Conservation (phyloP, 2,329 filamentous ascomycete genomes). For the Sclerotinia glacialis region DNA sequence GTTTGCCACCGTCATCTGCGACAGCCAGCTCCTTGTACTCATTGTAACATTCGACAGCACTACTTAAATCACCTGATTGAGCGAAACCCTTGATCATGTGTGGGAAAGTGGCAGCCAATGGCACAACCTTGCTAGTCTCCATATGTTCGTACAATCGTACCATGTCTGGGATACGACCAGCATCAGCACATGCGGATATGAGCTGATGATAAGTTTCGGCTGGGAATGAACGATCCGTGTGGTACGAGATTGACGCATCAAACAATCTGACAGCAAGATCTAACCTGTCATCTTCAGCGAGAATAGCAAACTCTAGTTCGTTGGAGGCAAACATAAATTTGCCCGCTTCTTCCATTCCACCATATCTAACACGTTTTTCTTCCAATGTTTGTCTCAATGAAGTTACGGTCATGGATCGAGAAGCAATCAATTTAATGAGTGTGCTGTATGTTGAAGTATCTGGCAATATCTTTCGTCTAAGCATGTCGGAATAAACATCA, state of each 20-base stretch:
- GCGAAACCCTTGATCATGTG: slow-evolving; percentile 95
- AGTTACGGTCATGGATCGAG: slow-evolving; percentile 75
- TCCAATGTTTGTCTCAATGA: slow-evolving; percentile 71
- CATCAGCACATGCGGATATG: slow-evolving; percentile 81
- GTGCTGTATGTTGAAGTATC: slow-evolving; percentile 86
- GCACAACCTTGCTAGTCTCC: slow-evolving; percentile 71
- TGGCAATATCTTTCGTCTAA: slow-evolving; percentile 76
- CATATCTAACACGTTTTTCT: slow-evolving; percentile 78
- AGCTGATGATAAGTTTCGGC: slow-evolving; percentile 81
- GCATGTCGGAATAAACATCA: slow-evolving; percentile 96
- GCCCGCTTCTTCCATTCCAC: slow-evolving; percentile 77
- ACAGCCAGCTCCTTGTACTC: slow-evolving; percentile 91
- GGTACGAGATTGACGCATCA: slow-evolving; percentile 64
- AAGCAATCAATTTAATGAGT: slow-evolving; percentile 77
- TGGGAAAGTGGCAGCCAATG: slow-evolving; percentile 79
- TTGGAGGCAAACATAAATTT: slow-evolving; percentile 87
- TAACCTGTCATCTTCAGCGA: slow-evolving; percentile 83
- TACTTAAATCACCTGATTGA: slow-evolving; percentile 73
- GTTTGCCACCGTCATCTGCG: slow-evolving; percentile 71
- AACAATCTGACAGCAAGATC: slow-evolving; percentile 84
- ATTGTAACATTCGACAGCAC: slow-evolving; percentile 91
- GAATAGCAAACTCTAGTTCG: slow-evolving; percentile 81
- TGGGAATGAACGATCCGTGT: slow-evolving; percentile 61
- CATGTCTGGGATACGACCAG: slow-evolving; percentile 83
- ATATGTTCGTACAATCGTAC: slow-evolving; percentile 87